These are phyloP conservation scores for Monoraphidium neglectum DNA, from an alignment of 139 green algal species.

Conservation along the genomic window DNA sequence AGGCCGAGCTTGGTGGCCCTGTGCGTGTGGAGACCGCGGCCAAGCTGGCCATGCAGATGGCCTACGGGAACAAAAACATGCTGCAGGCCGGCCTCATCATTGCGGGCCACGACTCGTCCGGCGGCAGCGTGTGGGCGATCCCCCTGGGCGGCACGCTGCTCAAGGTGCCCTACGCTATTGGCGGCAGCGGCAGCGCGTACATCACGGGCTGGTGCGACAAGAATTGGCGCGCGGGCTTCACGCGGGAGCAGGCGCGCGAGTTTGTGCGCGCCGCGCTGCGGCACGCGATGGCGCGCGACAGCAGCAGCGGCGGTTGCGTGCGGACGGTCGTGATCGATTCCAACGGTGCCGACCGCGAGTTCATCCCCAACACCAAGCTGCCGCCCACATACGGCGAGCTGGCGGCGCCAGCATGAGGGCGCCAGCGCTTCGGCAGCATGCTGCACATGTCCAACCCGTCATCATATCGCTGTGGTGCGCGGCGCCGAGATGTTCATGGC, in stretches of 20 bases:
- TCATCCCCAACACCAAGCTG: constrained; percentile 54
- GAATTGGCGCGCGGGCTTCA: constrained; percentile 80
- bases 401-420: neutral
- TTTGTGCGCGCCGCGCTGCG: constrained; percentile 80
- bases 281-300: constrained; percentile 87
- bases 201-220: constrained; percentile 78
- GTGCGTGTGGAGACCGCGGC: constrained; percentile 80
- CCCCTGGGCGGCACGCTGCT: constrained; percentile 86
- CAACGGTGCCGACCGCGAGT: constrained; percentile 59
- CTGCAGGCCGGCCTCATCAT: constrained; percentile 76
- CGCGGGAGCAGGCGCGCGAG: constrained; percentile 64
- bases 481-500: too few species aligned
- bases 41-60: constrained; percentile 73
- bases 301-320: constrained; percentile 82
- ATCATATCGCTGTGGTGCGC: too few species aligned
- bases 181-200: constrained; percentile 88
- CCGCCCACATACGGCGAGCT: constrained; percentile 41
- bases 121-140: constrained; percentile 78
- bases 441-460: too few species aligned
- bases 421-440: too few species aligned
- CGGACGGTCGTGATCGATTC: constrained; percentile 75
- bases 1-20: constrained; percentile 68
- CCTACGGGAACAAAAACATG: constrained; percentile 90
- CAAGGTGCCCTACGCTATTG: constrained; percentile 73
- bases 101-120: constrained; percentile 56